A percentile compares a stretch with the other conserved stretches of the same genome.
phyloP scores from a whole-genome alignment of 1,139 yeast species.

The Diutina catenulata region DNA sequence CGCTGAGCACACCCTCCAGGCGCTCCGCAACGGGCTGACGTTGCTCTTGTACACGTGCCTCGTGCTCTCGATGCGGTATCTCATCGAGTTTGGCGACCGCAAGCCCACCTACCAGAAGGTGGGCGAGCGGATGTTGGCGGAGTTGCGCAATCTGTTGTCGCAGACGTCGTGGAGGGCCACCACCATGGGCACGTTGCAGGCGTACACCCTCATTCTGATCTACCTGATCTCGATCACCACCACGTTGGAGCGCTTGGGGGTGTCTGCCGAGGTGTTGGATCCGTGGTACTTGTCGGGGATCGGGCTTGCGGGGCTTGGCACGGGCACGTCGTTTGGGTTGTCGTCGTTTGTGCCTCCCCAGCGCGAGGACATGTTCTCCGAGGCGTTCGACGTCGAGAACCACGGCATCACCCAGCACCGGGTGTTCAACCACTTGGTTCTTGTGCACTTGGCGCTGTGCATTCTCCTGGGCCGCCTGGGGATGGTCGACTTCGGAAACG shows the following conservation, averaged over 20 bases:
- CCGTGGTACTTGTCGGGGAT: slow-evolving; percentile 52
- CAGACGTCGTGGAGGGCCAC: slow-evolving; percentile 1
- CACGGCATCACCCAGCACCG: slow-evolving; percentile 43
- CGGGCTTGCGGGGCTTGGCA: slow-evolving; percentile 46
- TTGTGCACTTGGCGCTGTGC: slow-evolving; percentile 61
- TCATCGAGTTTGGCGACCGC: background rate
- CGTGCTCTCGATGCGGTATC: slow-evolving; percentile 1
- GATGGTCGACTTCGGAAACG: slow-evolving; percentile 54
- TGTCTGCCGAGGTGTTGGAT: slow-evolving; percentile 27
- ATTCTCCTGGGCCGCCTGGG: slow-evolving; percentile 66
- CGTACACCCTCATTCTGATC: slow-evolving; percentile 48
- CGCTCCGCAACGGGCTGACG: slow-evolving; percentile 1
- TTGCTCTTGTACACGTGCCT: background rate
- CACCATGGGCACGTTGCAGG: slow-evolving; percentile 49
- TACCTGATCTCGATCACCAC: slow-evolving; percentile 51
- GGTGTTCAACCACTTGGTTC: slow-evolving; percentile 61
- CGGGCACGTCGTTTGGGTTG: slow-evolving; percentile 19
- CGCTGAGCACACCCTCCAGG: background rate
- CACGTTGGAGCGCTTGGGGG: slow-evolving; percentile 13
- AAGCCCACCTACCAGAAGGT: background rate
- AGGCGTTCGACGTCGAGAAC: slow-evolving; percentile 16
- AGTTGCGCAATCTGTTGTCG: background rate
- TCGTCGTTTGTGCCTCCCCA: slow-evolving; percentile 14
- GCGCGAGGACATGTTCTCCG: background rate
- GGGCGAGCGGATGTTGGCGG: background rate